phyloP scores from a whole-genome alignment of 495 filamentous ascomycete species.

The Tuber umbilicatum region DNA sequence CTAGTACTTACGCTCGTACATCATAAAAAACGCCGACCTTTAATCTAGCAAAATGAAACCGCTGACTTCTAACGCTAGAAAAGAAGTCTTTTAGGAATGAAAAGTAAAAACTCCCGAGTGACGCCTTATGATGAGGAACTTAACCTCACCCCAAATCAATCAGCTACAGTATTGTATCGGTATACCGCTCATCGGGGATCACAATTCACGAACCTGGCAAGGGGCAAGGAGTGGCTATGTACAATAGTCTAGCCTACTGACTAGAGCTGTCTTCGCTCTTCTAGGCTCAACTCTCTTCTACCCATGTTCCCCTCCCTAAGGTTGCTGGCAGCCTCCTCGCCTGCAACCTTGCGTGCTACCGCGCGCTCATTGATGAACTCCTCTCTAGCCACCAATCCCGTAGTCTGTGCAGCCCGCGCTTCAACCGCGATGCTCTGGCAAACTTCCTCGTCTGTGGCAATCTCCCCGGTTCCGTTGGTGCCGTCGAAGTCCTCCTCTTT shows the following conservation, averaged over 20 bases:
- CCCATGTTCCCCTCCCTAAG: background rate
- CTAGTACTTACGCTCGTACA: background rate
- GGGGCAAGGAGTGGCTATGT: background rate
- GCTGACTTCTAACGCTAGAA: background rate
- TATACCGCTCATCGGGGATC: background rate
- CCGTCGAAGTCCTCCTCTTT: conserved; percentile 20
- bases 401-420: conserved; percentile 13
- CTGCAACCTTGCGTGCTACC: conserved; percentile 21
- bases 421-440: conserved; percentile 26
- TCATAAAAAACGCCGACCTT: background rate
- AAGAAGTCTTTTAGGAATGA: background rate
- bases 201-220: background rate
- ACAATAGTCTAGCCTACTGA: background rate
- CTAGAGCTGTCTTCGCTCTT: background rate
- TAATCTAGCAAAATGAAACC: background rate
- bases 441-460: conserved; percentile 24
- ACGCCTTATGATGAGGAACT: background rate
- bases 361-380: conserved; percentile 23
- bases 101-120: background rate
- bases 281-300: background rate
- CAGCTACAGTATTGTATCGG: background rate
- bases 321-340: conserved; percentile 13
- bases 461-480: conserved; percentile 25
- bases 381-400: conserved; percentile 16
- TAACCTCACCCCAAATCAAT: background rate